Conservation (phyloP, 1,284 basidiomycete species). For the Ceratobasidium sp. region DNA sequence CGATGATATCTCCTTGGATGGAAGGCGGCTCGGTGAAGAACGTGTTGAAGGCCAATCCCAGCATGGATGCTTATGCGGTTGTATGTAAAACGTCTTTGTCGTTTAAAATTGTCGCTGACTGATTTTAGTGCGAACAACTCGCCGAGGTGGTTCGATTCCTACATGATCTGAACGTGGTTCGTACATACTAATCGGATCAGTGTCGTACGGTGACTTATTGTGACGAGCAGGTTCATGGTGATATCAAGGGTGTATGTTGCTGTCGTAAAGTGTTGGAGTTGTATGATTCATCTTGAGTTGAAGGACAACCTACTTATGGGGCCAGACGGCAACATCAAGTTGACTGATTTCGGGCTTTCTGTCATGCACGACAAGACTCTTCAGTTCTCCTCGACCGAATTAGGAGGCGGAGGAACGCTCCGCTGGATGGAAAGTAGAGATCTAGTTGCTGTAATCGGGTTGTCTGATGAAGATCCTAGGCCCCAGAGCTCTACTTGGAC, state of each 20-base stretch:
- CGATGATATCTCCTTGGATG: conserved; percentile 23
- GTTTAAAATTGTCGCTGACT: not conserved
- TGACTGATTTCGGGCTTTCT: not conserved
- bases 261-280: not conserved
- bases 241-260: conserved; percentile 1
- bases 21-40: not conserved
- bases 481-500: not conserved
- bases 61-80: not conserved
- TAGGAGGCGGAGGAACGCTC: not conserved
- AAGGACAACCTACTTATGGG: conserved; percentile 1
- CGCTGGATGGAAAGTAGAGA: conserved; percentile 6
- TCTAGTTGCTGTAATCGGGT: no score
- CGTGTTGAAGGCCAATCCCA: not conserved
- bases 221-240: not conserved
- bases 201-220: no score
- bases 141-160: not conserved
- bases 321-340: not conserved
- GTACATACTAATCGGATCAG: not conserved
- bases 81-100: not conserved
- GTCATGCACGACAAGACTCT: not conserved
- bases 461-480: not conserved
- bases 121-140: conserved; percentile 1
- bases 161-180: not conserved
- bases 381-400: not conserved
- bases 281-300: not conserved